Conservation (phyloP, 2,329 filamentous ascomycete species). For the Fulvia fulva region DNA sequence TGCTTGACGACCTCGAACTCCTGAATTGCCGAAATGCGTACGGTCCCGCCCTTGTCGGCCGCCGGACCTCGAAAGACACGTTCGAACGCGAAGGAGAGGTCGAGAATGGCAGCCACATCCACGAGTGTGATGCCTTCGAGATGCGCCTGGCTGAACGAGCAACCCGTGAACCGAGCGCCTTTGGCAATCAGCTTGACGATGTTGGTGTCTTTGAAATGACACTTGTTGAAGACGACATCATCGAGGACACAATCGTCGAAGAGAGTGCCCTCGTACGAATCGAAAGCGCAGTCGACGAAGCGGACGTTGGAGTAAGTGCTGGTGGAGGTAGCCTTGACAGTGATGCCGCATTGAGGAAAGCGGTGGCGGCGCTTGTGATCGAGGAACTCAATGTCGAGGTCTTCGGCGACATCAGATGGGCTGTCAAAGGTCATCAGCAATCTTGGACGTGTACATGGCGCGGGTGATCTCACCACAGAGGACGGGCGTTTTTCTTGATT, state of each 20-base stretch:
- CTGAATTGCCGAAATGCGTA: background rate
- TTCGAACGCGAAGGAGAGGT: background rate
- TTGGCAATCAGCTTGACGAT: background rate
- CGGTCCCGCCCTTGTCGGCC: background rate
- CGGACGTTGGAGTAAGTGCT: background rate
- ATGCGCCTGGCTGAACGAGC: background rate
- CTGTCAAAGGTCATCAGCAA: background rate
- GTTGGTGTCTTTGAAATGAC: background rate
- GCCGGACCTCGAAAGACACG: background rate
- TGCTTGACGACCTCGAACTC: background rate
- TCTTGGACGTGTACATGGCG: background rate
- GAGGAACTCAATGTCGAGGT: background rate
- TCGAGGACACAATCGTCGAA: constrained; percentile 2
- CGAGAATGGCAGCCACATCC: background rate
- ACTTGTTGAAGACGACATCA: background rate
- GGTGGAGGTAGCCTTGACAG: background rate
- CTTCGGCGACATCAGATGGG: background rate
- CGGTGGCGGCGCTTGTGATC: background rate
- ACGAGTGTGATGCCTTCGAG: background rate
- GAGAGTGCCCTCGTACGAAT: background rate
- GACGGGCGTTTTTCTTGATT: background rate
- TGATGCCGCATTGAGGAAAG: background rate
- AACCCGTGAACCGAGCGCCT: background rate
- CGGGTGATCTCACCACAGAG: background rate
- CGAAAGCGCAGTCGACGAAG: constrained; percentile 1